phyloP scores from a whole-genome alignment of 805 yeast genomes.

The Maudiozyma serrabonitensis region DNA sequence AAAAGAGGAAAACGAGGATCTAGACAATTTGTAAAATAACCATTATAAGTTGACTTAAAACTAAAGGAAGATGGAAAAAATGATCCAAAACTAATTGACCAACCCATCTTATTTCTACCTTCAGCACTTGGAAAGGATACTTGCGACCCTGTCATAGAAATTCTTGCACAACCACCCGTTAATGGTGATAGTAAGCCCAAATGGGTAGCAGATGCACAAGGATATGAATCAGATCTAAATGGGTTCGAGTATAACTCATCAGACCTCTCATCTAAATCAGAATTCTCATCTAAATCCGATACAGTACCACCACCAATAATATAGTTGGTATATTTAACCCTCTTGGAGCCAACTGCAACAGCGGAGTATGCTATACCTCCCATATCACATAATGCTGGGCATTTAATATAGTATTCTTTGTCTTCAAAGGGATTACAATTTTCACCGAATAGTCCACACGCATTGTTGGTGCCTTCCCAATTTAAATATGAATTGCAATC shows the following conservation, averaged over 20 bases:
- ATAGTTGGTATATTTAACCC: conserved; percentile 60
- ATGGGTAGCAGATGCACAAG: conserved; percentile 86
- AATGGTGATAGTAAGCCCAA: conserved; percentile 67
- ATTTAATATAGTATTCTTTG: conserved; percentile 48
- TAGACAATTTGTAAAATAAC: conserved; percentile 41
- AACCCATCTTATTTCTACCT: conserved; percentile 45
- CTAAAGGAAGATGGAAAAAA: conserved; percentile 68
- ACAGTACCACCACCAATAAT: conserved; percentile 67
- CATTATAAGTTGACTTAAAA: conserved; percentile 38
- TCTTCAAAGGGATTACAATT: conserved; percentile 41
- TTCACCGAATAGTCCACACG: conserved; percentile 67
- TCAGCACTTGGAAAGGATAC: conserved; percentile 36
- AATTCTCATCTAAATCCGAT: conserved; percentile 7
- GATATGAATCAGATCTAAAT: conserved; percentile 80
- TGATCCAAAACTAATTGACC: conserved; percentile 47
- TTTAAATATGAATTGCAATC: conserved; percentile 30
- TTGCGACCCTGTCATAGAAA: conserved; percentile 48
- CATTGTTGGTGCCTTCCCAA: conserved; percentile 70
- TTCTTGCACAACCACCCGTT: conserved; percentile 69
- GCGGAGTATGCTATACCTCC: conserved; percentile 70
- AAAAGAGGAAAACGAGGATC: conserved; percentile 60
- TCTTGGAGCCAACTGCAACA: conserved; percentile 59
- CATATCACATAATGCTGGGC: conserved; percentile 82
- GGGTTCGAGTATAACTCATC: conserved; percentile 41
- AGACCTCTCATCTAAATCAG: conserved; percentile 7